These are phyloP conservation scores for Scenedesmus sp. DNA, from an alignment of 163 green algal genomes.

Conservation along the genomic window DNA sequence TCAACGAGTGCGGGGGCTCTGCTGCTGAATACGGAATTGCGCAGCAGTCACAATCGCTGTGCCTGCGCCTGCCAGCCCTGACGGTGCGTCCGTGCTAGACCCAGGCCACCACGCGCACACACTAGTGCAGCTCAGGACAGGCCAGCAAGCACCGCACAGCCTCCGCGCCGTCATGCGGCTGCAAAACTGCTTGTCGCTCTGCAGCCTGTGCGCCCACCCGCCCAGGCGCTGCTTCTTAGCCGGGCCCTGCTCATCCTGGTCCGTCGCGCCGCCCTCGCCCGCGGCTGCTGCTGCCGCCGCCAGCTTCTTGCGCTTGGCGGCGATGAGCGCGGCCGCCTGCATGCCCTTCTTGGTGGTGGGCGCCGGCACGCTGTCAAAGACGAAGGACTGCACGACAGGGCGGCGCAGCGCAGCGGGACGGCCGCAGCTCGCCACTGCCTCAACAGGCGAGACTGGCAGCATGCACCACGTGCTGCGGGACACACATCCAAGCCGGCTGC, in stretches of 20 bases:
- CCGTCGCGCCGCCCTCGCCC: background rate
- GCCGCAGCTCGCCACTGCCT: too few species aligned
- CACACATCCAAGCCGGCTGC: too few species aligned
- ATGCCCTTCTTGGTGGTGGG: conserved; percentile 53
- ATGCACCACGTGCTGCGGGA: too few species aligned
- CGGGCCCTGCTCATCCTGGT: conserved; percentile 9
- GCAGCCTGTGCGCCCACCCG: background rate
- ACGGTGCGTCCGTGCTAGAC: background rate
- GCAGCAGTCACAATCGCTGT: too few species aligned
- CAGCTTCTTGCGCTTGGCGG: conserved; percentile 46
- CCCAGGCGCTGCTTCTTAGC: conserved; percentile 29
- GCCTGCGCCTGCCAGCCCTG: background rate
- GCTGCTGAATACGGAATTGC: background rate
- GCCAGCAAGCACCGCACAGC: background rate
- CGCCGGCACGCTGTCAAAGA: conserved; percentile 61
- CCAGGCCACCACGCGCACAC: background rate
- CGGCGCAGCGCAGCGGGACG: background rate
- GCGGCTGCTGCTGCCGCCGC: conserved; percentile 16
- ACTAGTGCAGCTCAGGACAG: background rate
- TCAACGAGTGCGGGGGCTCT: background rate
- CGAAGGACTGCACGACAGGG: conserved; percentile 37
- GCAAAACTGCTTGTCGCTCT: background rate
- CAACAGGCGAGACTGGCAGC: too few species aligned
- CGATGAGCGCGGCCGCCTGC: conserved; percentile 41
- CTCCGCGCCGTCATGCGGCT: background rate